Percentiles rank a stretch among this genome's conserved stretches.
Conservation (phyloP, 1,139 yeast species). For the Suhomyces yuchorum region DNA sequence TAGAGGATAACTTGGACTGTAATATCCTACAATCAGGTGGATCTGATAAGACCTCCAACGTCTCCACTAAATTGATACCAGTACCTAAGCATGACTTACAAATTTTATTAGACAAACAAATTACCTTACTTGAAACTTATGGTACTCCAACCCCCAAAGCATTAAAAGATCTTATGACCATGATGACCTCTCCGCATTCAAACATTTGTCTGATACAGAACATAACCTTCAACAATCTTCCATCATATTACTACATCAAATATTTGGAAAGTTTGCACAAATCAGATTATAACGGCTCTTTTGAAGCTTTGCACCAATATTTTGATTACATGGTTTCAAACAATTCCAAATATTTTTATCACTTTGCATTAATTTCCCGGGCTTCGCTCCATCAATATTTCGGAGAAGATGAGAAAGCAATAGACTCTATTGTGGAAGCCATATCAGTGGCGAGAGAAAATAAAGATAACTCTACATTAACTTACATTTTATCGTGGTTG, state of each 20-base stretch:
- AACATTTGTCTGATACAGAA: constrained; percentile 47
- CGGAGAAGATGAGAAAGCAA: constrained; percentile 72
- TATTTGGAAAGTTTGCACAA: constrained; percentile 64
- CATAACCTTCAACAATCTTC: constrained; percentile 51
- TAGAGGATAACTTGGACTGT: constrained; percentile 24
- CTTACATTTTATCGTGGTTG: constrained; percentile 79
- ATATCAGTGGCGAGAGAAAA: constrained; percentile 86
- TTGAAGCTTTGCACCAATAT: constrained; percentile 73
- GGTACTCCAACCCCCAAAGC: constrained; percentile 56
- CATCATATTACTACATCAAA: constrained; percentile 64
- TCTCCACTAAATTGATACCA: constrained; percentile 26
- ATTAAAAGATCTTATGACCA: constrained; percentile 44
- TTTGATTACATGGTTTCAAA: constrained; percentile 84
- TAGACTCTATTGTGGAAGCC: constrained; percentile 83
- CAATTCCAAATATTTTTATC: constrained; percentile 66
- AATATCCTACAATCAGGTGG: constrained; percentile 4
- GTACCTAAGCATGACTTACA: constrained; percentile 58
- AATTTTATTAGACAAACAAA: constrained; percentile 56
- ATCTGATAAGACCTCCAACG: not conserved
- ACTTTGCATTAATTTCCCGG: constrained; percentile 76
- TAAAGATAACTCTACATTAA: constrained; percentile 71
- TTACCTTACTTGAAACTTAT: constrained; percentile 53
- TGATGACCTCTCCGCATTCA: constrained; percentile 47
- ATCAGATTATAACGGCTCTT: constrained; percentile 73
- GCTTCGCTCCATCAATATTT: constrained; percentile 80